phyloP scores from a whole-genome alignment of 2,329 filamentous ascomycete genomes.

The Xylariaceae sp. region DNA sequence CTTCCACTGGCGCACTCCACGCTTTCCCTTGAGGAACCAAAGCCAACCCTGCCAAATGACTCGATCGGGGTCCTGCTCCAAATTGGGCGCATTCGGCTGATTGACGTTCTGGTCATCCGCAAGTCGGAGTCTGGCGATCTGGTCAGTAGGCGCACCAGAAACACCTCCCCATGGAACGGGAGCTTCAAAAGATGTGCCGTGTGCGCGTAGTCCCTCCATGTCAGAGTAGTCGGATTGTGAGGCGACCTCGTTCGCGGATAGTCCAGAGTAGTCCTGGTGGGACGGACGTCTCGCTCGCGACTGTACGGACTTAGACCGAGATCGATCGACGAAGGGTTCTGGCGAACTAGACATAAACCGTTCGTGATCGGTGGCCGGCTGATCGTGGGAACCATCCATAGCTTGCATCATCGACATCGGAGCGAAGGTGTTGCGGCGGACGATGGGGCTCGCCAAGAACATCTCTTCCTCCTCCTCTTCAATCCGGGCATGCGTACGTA shows the following conservation, averaged over 20 bases:
- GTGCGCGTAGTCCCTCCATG: conserved; percentile 46
- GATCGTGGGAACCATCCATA: conserved; percentile 22
- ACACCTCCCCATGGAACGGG: conserved; percentile 36
- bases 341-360: conserved; percentile 54
- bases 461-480: conserved; percentile 86
- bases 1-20: conserved; percentile 88
- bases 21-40: conserved; percentile 74
- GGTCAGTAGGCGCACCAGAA: conserved; percentile 31
- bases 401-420: conserved; percentile 27
- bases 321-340: conserved; percentile 44
- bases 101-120: conserved; percentile 50
- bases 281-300: conserved; percentile 48
- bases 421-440: conserved; percentile 43
- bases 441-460: conserved; percentile 62
- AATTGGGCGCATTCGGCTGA: conserved; percentile 54
- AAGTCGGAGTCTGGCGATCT: conserved; percentile 31
- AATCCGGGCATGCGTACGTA: conserved; percentile 73
- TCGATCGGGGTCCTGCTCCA: conserved; percentile 68
- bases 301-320: conserved; percentile 32
- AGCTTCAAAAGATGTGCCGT: conserved; percentile 50
- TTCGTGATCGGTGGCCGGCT: conserved; percentile 34
- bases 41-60: conserved; percentile 94
- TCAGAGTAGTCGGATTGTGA: conserved; percentile 89
- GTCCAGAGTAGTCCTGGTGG: conserved; percentile 60
- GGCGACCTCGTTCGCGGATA: conserved; percentile 61